Conservation (phyloP, 257 asterid species). For the Prunella vulgaris region DNA sequence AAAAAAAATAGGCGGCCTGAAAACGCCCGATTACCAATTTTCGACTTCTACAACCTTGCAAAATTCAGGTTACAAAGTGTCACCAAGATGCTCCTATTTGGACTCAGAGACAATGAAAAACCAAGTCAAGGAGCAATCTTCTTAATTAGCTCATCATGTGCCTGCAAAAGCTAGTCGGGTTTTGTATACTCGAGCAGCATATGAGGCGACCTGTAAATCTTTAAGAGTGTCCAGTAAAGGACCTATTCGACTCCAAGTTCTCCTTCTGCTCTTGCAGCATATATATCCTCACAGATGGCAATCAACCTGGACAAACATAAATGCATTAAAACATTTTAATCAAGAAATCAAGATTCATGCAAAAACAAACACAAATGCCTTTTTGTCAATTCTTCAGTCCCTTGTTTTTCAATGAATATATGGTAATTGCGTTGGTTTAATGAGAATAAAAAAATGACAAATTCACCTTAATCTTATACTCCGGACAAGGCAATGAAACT, state of each 20-base stretch:
- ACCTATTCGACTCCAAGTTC: slow-evolving; percentile 97
- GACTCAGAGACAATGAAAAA: not conserved
- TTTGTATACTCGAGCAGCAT: slow-evolving; percentile 92
- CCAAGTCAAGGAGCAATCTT: not conserved
- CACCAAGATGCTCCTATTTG: not conserved
- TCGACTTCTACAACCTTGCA: too few species aligned
- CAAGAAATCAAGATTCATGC: not conserved
- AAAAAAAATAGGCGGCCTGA: too few species aligned
- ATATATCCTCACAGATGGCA: slow-evolving; percentile 96
- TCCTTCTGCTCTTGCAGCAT: slow-evolving; percentile 98
- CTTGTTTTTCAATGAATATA: too few species aligned
- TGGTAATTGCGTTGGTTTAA: not conserved
- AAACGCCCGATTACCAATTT: too few species aligned
- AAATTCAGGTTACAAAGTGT: not conserved
- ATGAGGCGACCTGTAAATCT: slow-evolving; percentile 96
- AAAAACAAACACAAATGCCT: not conserved
- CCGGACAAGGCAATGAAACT: too few species aligned
- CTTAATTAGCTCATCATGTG: not conserved
- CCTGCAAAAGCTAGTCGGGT: slow-evolving; percentile 53
- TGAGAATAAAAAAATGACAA: too few species aligned
- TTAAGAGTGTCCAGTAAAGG: slow-evolving; percentile 88
- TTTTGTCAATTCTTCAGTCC: too few species aligned
- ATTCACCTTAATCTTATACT: too few species aligned
- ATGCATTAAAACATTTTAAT: not conserved
- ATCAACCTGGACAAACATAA: slow-evolving; percentile 60